Percentiles rank a stretch among this genome's conserved stretches.
Evolutionary conservation across 2,329 filamentous ascomycete genomes (phyloP).

Genomic region (Dissoconium aciculare): DNA sequence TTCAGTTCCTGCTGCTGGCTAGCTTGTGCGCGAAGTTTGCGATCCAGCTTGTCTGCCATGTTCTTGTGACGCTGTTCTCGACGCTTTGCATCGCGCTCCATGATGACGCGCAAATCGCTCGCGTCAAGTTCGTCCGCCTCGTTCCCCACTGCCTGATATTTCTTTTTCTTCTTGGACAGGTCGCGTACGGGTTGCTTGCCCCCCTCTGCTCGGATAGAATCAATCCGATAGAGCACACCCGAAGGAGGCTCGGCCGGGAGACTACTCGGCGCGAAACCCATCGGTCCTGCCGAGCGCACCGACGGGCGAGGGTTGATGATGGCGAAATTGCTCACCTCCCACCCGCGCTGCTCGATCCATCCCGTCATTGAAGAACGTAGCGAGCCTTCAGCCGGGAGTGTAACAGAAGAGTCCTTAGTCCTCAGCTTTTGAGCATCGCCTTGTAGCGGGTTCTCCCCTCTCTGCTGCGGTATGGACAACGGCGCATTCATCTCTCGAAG

Average conservation of each 20-base stretch:
- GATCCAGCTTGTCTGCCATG: conserved; percentile 53
- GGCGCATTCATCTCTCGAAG: conserved; percentile 69
- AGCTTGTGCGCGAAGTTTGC: conserved; percentile 48
- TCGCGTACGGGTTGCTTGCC: neutral
- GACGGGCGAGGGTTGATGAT: conserved; percentile 74
- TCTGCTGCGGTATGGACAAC: conserved; percentile 45
- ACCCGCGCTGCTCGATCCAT: conserved; percentile 59
- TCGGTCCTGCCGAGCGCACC: conserved; percentile 55
- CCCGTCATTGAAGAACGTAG: conserved; percentile 64
- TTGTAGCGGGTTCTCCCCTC: conserved; percentile 32
- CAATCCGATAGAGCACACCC: conserved; percentile 12
- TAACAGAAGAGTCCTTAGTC: conserved; percentile 47
- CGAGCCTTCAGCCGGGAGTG: conserved; percentile 58
- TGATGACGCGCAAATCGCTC: conserved; percentile 66
- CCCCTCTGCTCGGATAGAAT: conserved; percentile 5
- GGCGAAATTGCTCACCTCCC: conserved; percentile 59
- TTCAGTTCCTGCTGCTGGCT: conserved; percentile 42
- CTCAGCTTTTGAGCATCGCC: conserved; percentile 53
- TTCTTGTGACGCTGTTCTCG: conserved; percentile 56
- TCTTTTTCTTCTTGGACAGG: conserved; percentile 4
- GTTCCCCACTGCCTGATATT: conserved; percentile 48
- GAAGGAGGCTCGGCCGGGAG: conserved; percentile 9
- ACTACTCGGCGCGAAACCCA: conserved; percentile 37
- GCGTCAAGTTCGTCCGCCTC: conserved; percentile 77
- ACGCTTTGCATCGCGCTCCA: conserved; percentile 76